Evolutionary conservation across 2,329 filamentous ascomycete genomes (phyloP), one percentile per base, ranked within the genome.

Genomic region (Cryphonectria japonica): DNA sequence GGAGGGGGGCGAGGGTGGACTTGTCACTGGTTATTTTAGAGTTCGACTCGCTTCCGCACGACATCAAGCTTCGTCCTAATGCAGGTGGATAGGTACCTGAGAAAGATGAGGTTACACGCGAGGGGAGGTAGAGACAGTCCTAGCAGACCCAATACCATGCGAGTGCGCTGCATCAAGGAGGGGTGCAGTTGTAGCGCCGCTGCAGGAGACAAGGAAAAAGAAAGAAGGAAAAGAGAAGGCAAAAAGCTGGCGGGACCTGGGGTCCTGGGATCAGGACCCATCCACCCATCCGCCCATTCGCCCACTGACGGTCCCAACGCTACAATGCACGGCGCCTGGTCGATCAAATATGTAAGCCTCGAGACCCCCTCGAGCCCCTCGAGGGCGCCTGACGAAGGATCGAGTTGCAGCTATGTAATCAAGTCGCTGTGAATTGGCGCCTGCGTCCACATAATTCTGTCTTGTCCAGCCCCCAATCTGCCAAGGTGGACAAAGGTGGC

Each of bases 21-120:
- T 59, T 59, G 14, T 34, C 26, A 32, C 26, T 19, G 26, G 16
- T 32, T 19, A 8, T 50, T 59, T 59, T 14, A n/a, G 8, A 59
- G 13, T 32, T 32, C 54, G 29, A 54, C 26, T n/a, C 26, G n/a
- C 34, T 8, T 34, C 6, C 59, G 13, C 64, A 65, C 66, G 50
- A 52, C 32, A 32, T 32, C 57, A 67, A 46, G 59, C 37, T 59
- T 67, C 46, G 43, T 67, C 46, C 62, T 67, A 71, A 68, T 71
- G 69, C 66, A 71, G 63, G 69, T 73, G 62, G 57, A 39, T 52
- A 73, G 46, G 50, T 69, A 68, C 66, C 39, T 67, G 54, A 32
- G 29, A 26, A 26, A 69, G 69, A 71, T 71, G 71, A 65, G 63
- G 71, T 73, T 66, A 71, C 71, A 73, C 71, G 61, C 57, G 66